These are phyloP conservation scores for Chenopodium formosanum DNA, from an alignment of 148 eudicot genomes.

Conservation along the genomic window DNA sequence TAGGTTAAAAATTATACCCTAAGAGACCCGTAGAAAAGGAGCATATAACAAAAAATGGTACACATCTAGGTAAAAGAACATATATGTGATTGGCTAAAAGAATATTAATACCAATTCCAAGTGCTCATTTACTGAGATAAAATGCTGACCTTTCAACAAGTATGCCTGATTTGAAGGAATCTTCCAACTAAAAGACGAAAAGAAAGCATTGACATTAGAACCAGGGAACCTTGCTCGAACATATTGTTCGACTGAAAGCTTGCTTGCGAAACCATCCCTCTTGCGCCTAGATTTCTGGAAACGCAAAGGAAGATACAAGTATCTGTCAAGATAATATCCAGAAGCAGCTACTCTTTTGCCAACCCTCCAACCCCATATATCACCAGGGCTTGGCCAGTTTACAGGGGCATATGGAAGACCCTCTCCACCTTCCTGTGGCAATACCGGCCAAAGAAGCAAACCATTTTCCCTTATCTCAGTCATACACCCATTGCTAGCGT, in stretches of 20 bases:
- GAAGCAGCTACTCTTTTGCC: slow-evolving; percentile 52
- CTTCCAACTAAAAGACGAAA: slow-evolving; percentile 76
- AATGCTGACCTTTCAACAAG: slow-evolving; percentile 44
- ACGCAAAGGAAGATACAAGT: slow-evolving; percentile 59
- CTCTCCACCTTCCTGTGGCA: slow-evolving; percentile 48
- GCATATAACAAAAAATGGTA: neutral
- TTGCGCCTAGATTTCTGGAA: slow-evolving; percentile 34
- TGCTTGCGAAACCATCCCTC: slow-evolving; percentile 54
- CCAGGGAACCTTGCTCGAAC: slow-evolving; percentile 48
- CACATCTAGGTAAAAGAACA: neutral
- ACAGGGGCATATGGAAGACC: slow-evolving; percentile 83
- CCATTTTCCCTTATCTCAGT: slow-evolving; percentile 50
- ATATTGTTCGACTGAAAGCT: slow-evolving; percentile 50
- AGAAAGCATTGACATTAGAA: slow-evolving; percentile 52
- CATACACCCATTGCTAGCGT: slow-evolving; percentile 39
- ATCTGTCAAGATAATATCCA: slow-evolving; percentile 76
- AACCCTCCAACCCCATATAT: slow-evolving; percentile 76
- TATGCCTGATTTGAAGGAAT: slow-evolving; percentile 50
- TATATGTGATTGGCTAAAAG: neutral
- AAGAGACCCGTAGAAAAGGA: neutral
- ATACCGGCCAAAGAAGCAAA: slow-evolving; percentile 59
- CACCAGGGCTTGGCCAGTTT: slow-evolving; percentile 73
- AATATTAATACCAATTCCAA: neutral
- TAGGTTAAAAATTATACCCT: neutral
- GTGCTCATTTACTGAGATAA: neutral